Evolutionary conservation across 164 flowering plant genomes (phyloP).

Genomic region (Vitis cinerea): DNA sequence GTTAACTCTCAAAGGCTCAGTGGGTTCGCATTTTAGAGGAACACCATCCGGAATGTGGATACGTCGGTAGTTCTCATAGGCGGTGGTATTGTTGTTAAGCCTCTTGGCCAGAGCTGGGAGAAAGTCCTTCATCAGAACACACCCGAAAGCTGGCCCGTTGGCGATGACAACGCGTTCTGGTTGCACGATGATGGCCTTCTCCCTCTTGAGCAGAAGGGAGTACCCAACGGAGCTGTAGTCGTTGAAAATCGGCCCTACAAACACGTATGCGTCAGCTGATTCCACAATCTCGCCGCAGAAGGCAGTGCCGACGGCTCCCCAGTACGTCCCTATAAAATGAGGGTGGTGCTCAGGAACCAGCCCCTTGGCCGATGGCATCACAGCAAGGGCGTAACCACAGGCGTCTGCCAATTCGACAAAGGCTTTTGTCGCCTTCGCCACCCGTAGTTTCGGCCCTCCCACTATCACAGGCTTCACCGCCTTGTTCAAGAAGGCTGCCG

Average conservation of each 20-base stretch:
- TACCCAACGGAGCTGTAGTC: conserved; percentile 43
- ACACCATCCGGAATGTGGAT: conserved; percentile 28
- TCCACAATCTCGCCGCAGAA: conserved; percentile 39
- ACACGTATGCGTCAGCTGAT: conserved; percentile 35
- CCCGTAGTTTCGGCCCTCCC: conserved; percentile 35
- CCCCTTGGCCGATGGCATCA: conserved; percentile 42
- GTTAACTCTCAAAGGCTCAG: conserved; percentile 30
- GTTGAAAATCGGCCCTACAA: conserved; percentile 35
- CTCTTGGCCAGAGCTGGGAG: conserved; percentile 23
- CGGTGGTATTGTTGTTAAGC: conserved; percentile 23
- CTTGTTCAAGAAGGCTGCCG: conserved; percentile 30
- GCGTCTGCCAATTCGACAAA: conserved; percentile 34
- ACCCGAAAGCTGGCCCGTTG: conserved; percentile 35
- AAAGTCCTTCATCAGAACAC: conserved; percentile 36
- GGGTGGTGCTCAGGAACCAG: conserved; percentile 30
- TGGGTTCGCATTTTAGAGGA: conserved; percentile 20
- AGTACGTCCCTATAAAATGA: conserved; percentile 35
- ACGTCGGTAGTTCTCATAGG: conserved; percentile 29
- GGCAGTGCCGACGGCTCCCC: conserved; percentile 38
- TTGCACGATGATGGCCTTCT: conserved; percentile 38
- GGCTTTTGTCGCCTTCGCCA: conserved; percentile 29
- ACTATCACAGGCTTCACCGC: conserved; percentile 40
- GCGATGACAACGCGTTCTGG: conserved; percentile 33
- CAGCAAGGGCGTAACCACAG: conserved; percentile 28
- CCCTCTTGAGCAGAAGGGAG: conserved; percentile 37